Percentiles rank a stretch among this genome's conserved stretches.
These are phyloP conservation scores for Phanerochaete sordida DNA, from an alignment of 768 basidiomycete genomes.

Conservation along the genomic window DNA sequence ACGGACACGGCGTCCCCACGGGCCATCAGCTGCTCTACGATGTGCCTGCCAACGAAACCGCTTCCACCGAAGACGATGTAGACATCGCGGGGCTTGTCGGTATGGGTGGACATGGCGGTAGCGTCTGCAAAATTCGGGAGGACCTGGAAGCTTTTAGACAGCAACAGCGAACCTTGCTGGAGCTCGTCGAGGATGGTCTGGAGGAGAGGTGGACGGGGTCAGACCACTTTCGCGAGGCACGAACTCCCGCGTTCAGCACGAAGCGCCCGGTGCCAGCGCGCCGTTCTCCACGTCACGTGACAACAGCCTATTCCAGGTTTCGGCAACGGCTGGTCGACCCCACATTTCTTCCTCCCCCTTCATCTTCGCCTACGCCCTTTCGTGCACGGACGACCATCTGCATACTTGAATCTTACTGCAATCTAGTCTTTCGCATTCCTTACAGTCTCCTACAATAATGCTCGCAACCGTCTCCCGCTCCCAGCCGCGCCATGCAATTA, in stretches of 20 bases:
- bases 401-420: constrained; percentile 3
- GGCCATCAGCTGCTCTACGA: constrained; percentile 80
- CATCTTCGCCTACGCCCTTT: not conserved
- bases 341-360: not conserved
- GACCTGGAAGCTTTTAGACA: not conserved
- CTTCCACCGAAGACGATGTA: constrained; percentile 95
- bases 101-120: constrained; percentile 8
- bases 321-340: not conserved
- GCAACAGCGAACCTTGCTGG: not conserved
- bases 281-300: not conserved
- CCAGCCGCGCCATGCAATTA: not conserved
- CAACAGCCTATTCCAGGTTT: not conserved
- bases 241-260: not conserved
- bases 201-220: not conserved
- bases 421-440: constrained; percentile 2
- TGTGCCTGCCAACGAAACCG: constrained; percentile 87
- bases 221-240: constrained; percentile 6
- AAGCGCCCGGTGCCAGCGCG: constrained; percentile 4
- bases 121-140: not conserved
- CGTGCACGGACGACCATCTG: constrained; percentile 1
- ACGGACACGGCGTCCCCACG: constrained; percentile 80
- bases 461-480: constrained; percentile 11
- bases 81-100: constrained; percentile 39
- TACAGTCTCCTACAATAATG: constrained; percentile 8
- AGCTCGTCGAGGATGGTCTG: not conserved